These are phyloP conservation scores for Oldenlandia corymbosa DNA, from an alignment of 257 asterid species.

Conservation along the genomic window DNA sequence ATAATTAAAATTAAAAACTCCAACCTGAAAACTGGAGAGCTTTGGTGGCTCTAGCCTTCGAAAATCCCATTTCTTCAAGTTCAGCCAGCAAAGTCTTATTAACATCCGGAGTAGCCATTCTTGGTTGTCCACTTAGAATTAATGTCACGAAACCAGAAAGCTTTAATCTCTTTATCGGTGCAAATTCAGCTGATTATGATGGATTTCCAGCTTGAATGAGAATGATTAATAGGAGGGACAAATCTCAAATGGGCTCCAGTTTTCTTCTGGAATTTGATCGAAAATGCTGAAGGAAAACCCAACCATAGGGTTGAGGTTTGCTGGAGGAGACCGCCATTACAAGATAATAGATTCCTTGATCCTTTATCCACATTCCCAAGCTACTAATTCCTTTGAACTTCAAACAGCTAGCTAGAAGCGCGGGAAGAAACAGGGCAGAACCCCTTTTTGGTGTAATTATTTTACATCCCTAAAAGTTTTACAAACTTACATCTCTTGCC, in stretches of 20 bases:
- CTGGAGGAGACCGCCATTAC: constrained; percentile 37
- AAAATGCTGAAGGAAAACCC: constrained; percentile 7
- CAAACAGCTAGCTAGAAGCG: background rate
- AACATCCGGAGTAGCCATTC: constrained; percentile 39
- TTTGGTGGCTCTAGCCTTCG: constrained; percentile 42
- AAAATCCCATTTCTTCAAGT: constrained; percentile 68
- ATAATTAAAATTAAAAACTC: no score
- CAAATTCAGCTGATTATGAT: background rate
- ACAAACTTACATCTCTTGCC: no score
- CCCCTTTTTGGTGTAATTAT: no score
- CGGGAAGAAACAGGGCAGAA: no score
- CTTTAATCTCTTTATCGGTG: constrained; percentile 2
- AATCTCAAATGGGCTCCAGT: background rate
- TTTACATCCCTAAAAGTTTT: no score
- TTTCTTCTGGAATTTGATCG: constrained; percentile 2
- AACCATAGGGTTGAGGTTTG: background rate
- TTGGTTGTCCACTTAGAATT: background rate
- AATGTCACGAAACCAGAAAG: background rate
- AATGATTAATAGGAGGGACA: background rate
- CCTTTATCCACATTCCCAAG: constrained; percentile 37
- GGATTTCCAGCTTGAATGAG: background rate
- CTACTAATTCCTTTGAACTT: background rate
- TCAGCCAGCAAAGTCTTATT: constrained; percentile 47
- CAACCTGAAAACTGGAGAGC: constrained; percentile 62
- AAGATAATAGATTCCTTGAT: constrained; percentile 46